Conservation (phyloP, 2,329 filamentous ascomycete species). For the Penicillium nordicum region DNA sequence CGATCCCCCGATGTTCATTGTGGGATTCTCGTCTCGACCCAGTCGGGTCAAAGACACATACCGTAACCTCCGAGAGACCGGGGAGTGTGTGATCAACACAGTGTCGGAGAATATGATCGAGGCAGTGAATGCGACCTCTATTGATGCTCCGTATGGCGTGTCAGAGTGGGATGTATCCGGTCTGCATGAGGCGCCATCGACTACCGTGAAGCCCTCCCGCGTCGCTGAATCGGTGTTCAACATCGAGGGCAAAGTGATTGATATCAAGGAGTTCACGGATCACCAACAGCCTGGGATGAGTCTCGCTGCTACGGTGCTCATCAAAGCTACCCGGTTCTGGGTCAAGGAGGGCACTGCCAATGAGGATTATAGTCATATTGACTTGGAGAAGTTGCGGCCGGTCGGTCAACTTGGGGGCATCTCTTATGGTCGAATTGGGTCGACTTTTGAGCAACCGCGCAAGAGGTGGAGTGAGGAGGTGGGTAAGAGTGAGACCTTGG, state of each 20-base stretch:
- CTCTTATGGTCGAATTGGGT: conserved; percentile 66
- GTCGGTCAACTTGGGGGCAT: conserved; percentile 80
- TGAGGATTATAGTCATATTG: conserved; percentile 67
- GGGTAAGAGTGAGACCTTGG: conserved; percentile 17
- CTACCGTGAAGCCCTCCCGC: conserved; percentile 64
- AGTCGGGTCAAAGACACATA: conserved; percentile 70
- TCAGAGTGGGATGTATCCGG: conserved; percentile 80
- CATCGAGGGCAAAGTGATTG: conserved; percentile 73
- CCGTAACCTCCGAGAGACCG: conserved; percentile 64
- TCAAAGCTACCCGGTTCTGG: conserved; percentile 84
- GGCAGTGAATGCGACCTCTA: conserved; percentile 72
- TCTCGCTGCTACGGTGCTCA: conserved; percentile 66
- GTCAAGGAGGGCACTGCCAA: conserved; percentile 79
- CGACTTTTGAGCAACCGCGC: conserved; percentile 66
- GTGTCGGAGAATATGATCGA: conserved; percentile 79
- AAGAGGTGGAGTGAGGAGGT: conserved; percentile 20
- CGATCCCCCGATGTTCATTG: conserved; percentile 79
- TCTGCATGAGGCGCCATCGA: conserved; percentile 63
- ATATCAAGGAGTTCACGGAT: conserved; percentile 70
- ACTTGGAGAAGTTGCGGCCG: conserved; percentile 71
- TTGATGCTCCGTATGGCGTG: conserved; percentile 71
- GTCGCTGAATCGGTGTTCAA: conserved; percentile 78
- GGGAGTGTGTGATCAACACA: conserved; percentile 81
- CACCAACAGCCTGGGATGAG: conserved; percentile 65
- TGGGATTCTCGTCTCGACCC: conserved; percentile 56